These are phyloP conservation scores for Coemansia sp. DNA, from an alignment of 192 early-diverging fungal species.

Conservation along the genomic window DNA sequence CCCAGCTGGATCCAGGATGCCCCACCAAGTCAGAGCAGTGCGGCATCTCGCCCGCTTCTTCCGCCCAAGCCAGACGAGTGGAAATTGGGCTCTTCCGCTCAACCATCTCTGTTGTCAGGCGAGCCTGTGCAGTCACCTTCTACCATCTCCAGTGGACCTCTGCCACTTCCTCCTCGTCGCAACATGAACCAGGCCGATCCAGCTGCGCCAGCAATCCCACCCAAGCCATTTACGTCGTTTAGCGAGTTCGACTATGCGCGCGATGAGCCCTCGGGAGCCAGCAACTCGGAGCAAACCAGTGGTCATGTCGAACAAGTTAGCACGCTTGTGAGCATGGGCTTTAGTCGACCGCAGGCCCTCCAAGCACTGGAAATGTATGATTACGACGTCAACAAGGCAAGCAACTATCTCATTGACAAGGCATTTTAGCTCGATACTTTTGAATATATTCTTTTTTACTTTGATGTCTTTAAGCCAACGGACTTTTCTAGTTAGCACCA, in stretches of 20 bases:
- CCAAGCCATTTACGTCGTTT: constrained; percentile 52
- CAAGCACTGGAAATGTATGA: constrained; percentile 73
- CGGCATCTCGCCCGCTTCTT: constrained; percentile 20
- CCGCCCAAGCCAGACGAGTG: constrained; percentile 54
- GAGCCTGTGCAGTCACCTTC: not conserved
- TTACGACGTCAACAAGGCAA: constrained; percentile 73
- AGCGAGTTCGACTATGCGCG: constrained; percentile 54
- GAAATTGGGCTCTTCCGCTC: constrained; percentile 17
- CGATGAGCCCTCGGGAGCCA: constrained; percentile 25
- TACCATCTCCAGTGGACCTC: not conserved
- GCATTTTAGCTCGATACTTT: constrained; percentile 10
- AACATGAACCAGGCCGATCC: constrained; percentile 21
- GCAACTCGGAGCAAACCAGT: constrained; percentile 14
- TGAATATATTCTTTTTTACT: not conserved
- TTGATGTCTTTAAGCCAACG: not conserved
- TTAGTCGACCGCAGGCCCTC: constrained; percentile 67
- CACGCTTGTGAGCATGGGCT: constrained; percentile 74
- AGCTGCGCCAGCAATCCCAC: constrained; percentile 40
- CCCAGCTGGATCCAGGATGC: constrained; percentile 4
- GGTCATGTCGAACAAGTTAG: constrained; percentile 57
- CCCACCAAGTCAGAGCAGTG: not conserved
- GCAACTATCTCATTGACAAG: constrained; percentile 76
- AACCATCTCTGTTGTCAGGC: too few species aligned
- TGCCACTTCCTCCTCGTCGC: constrained; percentile 15
- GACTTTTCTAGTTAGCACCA: not conserved